Conservation (phyloP, 2,329 filamentous ascomycete species). For the Colletotrichum tofieldiae region DNA sequence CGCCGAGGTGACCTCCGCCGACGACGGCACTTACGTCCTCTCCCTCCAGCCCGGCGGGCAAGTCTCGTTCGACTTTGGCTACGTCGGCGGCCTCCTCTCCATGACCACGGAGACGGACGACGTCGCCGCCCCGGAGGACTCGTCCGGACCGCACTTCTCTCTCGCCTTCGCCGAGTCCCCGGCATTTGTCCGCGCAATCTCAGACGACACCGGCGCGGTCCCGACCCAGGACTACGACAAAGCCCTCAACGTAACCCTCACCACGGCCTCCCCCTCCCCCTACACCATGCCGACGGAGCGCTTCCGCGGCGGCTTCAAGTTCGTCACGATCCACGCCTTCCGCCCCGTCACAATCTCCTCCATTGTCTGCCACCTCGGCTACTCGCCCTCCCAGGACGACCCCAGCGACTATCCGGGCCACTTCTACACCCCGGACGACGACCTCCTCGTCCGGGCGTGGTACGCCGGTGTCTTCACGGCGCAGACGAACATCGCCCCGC, state of each 20-base stretch:
- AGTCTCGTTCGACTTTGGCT: slow-evolving; percentile 44
- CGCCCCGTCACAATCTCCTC: slow-evolving; percentile 47
- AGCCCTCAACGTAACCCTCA: slow-evolving; percentile 44
- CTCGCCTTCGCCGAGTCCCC: slow-evolving; percentile 47
- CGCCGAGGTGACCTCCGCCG: slow-evolving; percentile 23
- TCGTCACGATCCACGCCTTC: slow-evolving; percentile 54
- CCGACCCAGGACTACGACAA: slow-evolving; percentile 46
- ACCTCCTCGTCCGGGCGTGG: slow-evolving; percentile 64
- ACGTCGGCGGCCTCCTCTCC: slow-evolving; percentile 43
- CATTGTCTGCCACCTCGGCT: slow-evolving; percentile 50
- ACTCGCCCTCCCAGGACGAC: slow-evolving; percentile 54
- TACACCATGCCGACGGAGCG: slow-evolving; percentile 49
- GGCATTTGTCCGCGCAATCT: slow-evolving; percentile 45
- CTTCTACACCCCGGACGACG: slow-evolving; percentile 58
- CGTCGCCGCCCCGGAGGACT: neutral
- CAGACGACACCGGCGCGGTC: slow-evolving; percentile 46
- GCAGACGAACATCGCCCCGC: slow-evolving; percentile 51
- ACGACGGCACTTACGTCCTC: slow-evolving; percentile 24
- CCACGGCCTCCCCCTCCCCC: neutral
- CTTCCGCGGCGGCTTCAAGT: slow-evolving; percentile 61
- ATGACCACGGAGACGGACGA: slow-evolving; percentile 22
- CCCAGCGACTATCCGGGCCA: slow-evolving; percentile 61
- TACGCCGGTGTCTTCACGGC: slow-evolving; percentile 59
- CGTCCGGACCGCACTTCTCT: slow-evolving; percentile 42
- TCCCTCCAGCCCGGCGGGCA: slow-evolving; percentile 25